Percentiles rank a stretch among this genome's conserved stretches.
These are phyloP conservation scores for Diaporthe caulivora DNA, from an alignment of 2,329 filamentous ascomycete genomes.

Conservation along the genomic window DNA sequence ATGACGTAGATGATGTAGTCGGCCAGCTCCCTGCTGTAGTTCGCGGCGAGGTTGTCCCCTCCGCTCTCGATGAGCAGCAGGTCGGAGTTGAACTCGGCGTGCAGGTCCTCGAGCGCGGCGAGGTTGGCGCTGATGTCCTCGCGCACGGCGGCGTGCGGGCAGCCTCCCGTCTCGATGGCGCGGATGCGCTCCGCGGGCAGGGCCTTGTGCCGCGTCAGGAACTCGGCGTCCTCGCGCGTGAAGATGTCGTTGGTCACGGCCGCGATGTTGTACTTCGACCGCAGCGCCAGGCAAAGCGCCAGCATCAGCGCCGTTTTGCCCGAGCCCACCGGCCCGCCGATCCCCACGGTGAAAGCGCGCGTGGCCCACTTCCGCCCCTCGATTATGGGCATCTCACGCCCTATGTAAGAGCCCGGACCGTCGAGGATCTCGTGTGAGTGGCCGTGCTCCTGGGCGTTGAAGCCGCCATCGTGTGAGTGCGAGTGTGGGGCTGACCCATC, in stretches of 20 bases:
- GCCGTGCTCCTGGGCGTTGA: constrained; percentile 80
- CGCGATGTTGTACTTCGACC: constrained; percentile 85
- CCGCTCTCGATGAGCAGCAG: constrained; percentile 94
- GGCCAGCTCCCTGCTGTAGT: constrained; percentile 94
- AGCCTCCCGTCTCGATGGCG: constrained; percentile 97
- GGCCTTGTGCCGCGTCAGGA: constrained; percentile 88
- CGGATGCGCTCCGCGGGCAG: constrained; percentile 87
- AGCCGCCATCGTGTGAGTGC: constrained; percentile 61
- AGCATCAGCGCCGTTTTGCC: constrained; percentile 99
- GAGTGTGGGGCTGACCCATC: constrained; percentile 62
- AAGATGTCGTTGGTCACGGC: constrained; percentile 99
- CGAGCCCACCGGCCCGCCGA: constrained; percentile 97
- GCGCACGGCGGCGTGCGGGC: constrained; percentile 95
- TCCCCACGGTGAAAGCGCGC: constrained; percentile 95
- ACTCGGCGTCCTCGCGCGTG: constrained; percentile 97
- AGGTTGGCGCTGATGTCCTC: constrained; percentile 97
- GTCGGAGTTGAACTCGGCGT: constrained; percentile 83
- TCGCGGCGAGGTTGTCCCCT: constrained; percentile 96
- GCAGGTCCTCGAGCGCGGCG: constrained; percentile 89
- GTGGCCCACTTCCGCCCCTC: constrained; percentile 90
- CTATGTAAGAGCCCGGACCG: constrained; percentile 89
- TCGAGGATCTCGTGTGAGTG: constrained; percentile 97
- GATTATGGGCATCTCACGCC: constrained; percentile 92
- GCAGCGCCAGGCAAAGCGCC: constrained; percentile 86
- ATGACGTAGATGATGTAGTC: constrained; percentile 99